phyloP scores from a whole-genome alignment of 176 grass and related monocot species.

The Carex pumila region DNA sequence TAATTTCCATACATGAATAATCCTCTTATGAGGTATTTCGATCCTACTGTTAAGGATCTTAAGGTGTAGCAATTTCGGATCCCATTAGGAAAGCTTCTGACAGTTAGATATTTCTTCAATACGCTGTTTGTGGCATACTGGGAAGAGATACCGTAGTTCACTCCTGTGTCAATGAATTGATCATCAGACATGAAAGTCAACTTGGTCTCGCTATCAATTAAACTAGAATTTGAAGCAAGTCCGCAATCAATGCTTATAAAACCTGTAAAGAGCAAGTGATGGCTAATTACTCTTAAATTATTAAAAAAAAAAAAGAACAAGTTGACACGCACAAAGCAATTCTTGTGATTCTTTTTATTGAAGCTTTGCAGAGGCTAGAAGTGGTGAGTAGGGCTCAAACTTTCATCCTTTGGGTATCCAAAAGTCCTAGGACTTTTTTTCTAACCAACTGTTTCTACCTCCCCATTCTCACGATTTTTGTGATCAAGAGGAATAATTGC shows the following conservation, averaged over 20 bases:
- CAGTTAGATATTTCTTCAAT: not conserved
- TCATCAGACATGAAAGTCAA: slow-evolving; percentile 45
- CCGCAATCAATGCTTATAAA: slow-evolving; percentile 73
- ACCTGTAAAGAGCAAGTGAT: slow-evolving; percentile 21
- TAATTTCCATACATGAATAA: slow-evolving; percentile 49
- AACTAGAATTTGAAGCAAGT: slow-evolving; percentile 11
- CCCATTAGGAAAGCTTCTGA: slow-evolving; percentile 33
- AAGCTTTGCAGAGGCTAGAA: too few relatives aligned
- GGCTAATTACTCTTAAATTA: too few relatives aligned
- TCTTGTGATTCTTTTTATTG: too few relatives aligned
- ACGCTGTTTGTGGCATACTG: not conserved
- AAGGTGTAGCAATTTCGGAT: slow-evolving; percentile 49
- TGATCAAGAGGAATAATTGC: too few relatives aligned
- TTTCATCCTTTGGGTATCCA: too few relatives aligned
- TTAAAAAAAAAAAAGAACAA: too few relatives aligned
- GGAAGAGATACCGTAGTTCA: slow-evolving; percentile 30
- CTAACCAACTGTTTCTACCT: too few relatives aligned
- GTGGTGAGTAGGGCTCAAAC: too few relatives aligned
- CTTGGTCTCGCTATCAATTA: not conserved
- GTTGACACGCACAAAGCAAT: too few relatives aligned
- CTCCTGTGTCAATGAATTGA: slow-evolving; percentile 34
- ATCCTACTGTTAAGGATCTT: slow-evolving; percentile 26
- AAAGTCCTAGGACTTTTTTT: too few relatives aligned
- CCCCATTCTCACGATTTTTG: too few relatives aligned
- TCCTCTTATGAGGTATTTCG: slow-evolving; percentile 43